Percentiles rank a stretch among this genome's conserved stretches.
Conservation (phyloP, 2,329 filamentous ascomycete genomes). For the Fusarium concolor region DNA sequence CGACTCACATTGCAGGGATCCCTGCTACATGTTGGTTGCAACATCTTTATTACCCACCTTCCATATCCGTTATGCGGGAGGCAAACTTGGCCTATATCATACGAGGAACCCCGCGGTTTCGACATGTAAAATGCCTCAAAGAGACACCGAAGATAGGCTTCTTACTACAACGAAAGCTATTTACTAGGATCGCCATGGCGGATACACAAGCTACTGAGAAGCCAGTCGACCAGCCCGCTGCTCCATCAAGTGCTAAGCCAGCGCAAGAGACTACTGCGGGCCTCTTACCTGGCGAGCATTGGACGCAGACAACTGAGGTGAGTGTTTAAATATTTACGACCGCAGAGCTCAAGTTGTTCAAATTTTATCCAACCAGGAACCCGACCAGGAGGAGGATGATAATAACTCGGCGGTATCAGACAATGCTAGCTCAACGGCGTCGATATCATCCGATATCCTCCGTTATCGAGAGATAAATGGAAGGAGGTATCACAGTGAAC, state of each 20-base stretch:
- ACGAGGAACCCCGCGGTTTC: background rate
- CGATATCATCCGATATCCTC: slow-evolving; percentile 1
- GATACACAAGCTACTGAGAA: background rate
- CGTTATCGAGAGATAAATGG: slow-evolving; percentile 16
- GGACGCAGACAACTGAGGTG: slow-evolving; percentile 3
- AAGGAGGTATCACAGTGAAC: slow-evolving; percentile 2
- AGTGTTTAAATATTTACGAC: fast-evolving
- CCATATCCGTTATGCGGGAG: background rate
- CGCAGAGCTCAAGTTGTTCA: background rate
- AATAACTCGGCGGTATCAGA: background rate
- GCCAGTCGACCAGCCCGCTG: background rate
- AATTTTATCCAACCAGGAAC: background rate
- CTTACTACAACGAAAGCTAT: background rate
- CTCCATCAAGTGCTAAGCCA: fast-evolving
- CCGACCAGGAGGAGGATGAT: background rate
- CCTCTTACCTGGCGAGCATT: background rate
- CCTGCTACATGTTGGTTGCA: background rate
- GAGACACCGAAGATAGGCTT: fast-evolving
- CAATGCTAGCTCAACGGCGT: slow-evolving; percentile 10
- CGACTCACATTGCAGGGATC: background rate
- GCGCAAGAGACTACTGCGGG: background rate
- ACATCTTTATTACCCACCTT: background rate
- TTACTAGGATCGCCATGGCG: background rate
- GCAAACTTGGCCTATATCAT: background rate
- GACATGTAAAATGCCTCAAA: background rate